A percentile compares a stretch with the other conserved stretches of the same genome.
Evolutionary conservation across 345 rosid species (phyloP).

Genomic region (Sisymbrium irio): DNA sequence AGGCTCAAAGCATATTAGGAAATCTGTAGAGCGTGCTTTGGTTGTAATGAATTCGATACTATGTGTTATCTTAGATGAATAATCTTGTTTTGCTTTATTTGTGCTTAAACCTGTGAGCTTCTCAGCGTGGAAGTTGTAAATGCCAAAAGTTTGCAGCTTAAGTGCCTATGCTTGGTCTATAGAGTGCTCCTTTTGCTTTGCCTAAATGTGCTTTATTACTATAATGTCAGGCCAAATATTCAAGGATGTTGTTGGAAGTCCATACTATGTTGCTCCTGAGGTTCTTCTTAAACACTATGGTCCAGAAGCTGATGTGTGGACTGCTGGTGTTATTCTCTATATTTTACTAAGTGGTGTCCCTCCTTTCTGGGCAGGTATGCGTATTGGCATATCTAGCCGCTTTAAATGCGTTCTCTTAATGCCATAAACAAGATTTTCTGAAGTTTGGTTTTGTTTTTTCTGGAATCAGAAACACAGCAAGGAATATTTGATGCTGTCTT

Average conservation of each 20-base stretch:
- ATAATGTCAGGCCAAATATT: conserved; percentile 66
- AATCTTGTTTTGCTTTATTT: neutral
- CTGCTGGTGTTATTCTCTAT: conserved; percentile 94
- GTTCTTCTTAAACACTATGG: conserved; percentile 92
- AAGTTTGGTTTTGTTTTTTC: conserved; percentile 21
- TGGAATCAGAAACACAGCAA: conserved; percentile 80
- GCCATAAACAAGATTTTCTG: neutral
- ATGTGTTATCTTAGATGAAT: neutral
- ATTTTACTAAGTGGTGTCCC: conserved; percentile 97
- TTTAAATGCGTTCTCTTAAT: neutral
- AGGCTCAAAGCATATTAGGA: neutral
- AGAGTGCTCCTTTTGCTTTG: neutral
- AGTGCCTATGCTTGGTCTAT: neutral
- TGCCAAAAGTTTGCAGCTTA: neutral
- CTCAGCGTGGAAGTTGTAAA: neutral
- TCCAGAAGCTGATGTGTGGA: conserved; percentile 99
- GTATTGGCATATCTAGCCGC: neutral
- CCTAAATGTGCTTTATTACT: conserved; percentile 8
- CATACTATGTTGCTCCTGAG: conserved; percentile 98
- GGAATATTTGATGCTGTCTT: conserved; percentile 98
- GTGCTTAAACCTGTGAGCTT: neutral
- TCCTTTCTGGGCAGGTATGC: conserved; percentile 97
- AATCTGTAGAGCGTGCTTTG: neutral
- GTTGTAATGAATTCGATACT: neutral
- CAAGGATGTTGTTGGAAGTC: conserved; percentile 98